These are phyloP conservation scores for Puccinia novopanici DNA, from an alignment of 1,284 basidiomycete species.

Conservation along the genomic window DNA sequence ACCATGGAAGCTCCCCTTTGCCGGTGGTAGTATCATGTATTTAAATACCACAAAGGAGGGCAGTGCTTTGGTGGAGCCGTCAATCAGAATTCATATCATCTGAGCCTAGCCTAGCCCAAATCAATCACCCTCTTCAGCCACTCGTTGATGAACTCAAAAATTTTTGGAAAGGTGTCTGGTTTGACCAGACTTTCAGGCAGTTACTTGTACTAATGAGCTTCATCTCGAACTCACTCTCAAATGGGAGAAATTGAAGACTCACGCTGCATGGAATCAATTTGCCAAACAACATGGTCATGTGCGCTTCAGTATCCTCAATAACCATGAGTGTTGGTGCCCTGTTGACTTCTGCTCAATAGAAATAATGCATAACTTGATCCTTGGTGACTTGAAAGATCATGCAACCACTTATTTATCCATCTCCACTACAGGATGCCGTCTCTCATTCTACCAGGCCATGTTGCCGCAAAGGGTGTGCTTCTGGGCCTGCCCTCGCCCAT, in stretches of 20 bases:
- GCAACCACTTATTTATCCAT: slow-evolving; percentile 13
- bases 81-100: no score
- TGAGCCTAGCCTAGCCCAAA: neutral
- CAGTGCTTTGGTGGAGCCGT: no score
- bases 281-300: slow-evolving; percentile 13
- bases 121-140: slow-evolving; percentile 14
- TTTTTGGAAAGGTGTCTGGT: slow-evolving; percentile 31
- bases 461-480: no score
- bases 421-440: neutral
- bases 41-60: no score
- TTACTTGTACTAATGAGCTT: no score
- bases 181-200: neutral
- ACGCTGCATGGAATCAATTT: no score
- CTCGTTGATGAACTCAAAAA: slow-evolving; percentile 18
- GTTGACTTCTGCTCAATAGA: slow-evolving; percentile 14
- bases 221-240: no score
- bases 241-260: no score
- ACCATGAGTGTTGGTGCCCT: slow-evolving; percentile 4
- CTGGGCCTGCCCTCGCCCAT: no score
- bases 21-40: no score
- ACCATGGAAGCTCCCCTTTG: no score
- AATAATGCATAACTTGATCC: slow-evolving; percentile 15
- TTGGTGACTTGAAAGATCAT: slow-evolving; percentile 69
- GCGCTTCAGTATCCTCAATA: slow-evolving; percentile 6
- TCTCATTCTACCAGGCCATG: no score